phyloP scores from a whole-genome alignment of 495 filamentous ascomycete genomes.

The Lineolata rhizophorae region DNA sequence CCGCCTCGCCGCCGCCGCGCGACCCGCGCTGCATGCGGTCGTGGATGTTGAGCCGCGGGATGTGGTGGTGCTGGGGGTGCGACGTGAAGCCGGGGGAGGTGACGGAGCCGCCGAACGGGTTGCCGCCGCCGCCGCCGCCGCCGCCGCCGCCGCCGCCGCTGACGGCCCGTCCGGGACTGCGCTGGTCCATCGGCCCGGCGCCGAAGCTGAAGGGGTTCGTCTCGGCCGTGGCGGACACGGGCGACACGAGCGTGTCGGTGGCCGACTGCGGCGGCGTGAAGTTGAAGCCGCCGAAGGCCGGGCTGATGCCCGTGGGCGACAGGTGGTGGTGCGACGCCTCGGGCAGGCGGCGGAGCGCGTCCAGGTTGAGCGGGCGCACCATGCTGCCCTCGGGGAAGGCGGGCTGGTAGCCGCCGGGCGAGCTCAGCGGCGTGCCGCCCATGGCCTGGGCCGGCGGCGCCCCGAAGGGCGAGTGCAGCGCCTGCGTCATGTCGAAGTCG shows the following conservation, averaged over 20 bases:
- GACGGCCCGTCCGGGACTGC: no score
- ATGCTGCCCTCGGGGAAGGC: conserved; percentile 25
- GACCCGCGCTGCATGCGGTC: conserved; percentile 12
- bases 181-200: no score
- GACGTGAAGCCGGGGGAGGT: conserved; percentile 9
- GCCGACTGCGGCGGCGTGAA: conserved; percentile 28
- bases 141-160: no score
- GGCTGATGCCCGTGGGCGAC: conserved; percentile 37
- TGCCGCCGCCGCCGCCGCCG: no score
- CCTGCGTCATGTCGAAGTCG: conserved; percentile 81
- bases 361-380: conserved; percentile 38
- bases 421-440: conserved; percentile 29
- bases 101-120: conserved; percentile 12
- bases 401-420: conserved; percentile 27
- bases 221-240: conserved; percentile 11
- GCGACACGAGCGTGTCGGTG: conserved; percentile 18
- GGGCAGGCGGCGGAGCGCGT: conserved; percentile 28
- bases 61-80: conserved; percentile 12
- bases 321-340: conserved; percentile 34
- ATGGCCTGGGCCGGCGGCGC: conserved; percentile 25
- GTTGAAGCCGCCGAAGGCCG: conserved; percentile 36
- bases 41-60: conserved; percentile 16
- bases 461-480: conserved; percentile 51
- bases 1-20: conserved; percentile 10
- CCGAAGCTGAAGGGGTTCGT: no score